Base-by-base conservation (phyloP, 345 rosid genomes). In the Raphanus sativus region DNA sequence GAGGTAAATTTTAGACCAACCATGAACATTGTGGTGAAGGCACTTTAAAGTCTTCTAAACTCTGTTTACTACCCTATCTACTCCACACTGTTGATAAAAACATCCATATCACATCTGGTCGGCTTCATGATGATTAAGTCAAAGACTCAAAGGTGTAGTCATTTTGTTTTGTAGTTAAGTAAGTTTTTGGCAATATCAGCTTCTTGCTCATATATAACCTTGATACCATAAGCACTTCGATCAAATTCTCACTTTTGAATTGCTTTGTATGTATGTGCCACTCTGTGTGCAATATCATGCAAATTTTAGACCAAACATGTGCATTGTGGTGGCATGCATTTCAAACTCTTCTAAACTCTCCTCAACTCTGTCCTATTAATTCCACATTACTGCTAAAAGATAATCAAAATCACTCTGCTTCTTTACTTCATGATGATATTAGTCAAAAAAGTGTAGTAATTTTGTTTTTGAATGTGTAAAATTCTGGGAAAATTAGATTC, bases 1-100 rank as follows among this genome's bases (percentile, higher is more conserved):
- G 92, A 91, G 84, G 87, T 92, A 36, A 89, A 91, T 80, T 87
- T 91, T 70, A 82, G 92, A 60, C 97, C 97, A 55, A 91, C 84
- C 75, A 89, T 90, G 89, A 85, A 88, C 84, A 89, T 89, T 26
- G 87, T 90, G 45, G 93, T 89, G 30, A 89, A 91, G 81, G 92
- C 93, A 66, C 89, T 89, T 73, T 89, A 86, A 70, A 88, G 94
- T 21, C 89, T 91, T 67, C 60, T 85, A 70, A 77, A 77, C 72
- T 71, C 81, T 29, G 76, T 64, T 63, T 77, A 83, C 58, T 63
- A 76, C 85, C 15, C 62, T 83, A 2, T 77, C 58, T 52, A 77
- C 81, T 71, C 81, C 81, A 11, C 80, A 69, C 16, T 54, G 34
- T 16, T 76, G 75, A 76, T 17, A 69, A 34, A 50, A 48, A 38